Evolutionary conservation across 148 eudicot species (phyloP), one percentile per base, ranked within the genome.

Genomic region (Rhododendron simsii): DNA sequence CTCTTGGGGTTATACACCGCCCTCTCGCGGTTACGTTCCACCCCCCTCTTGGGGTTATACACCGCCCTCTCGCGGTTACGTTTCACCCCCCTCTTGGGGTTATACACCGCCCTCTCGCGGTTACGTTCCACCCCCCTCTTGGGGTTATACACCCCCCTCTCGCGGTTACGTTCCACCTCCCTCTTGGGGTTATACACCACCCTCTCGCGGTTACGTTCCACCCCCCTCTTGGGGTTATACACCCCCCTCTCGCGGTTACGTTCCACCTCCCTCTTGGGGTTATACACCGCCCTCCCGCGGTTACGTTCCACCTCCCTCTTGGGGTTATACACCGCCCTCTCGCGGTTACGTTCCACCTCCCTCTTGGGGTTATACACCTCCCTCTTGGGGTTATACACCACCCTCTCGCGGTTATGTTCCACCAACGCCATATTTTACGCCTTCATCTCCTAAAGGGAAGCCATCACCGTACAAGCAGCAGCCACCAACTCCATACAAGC

Each of bases 291-390:
- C 84, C 1, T 14, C 85, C 9, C 5, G 5, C 11, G 2, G 37
- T 3, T 7, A 65, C 14, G 4, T 57, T 12, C 57, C 85, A 3
- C n/a, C n/a, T n/a, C 48, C 48, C 5, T 71, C 12, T 67, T 35
- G 3, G 0, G 41, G 78, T 5, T 69, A 83, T 20, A 15, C n/a
- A 0, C 85, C 78, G 1, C 85, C 78, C 0, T 14, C 59, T 12
- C 13, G 1, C 0, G 23, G 28, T 0, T 33, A 33, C 33, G 1
- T n/a, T n/a, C n/a, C n/a, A n/a, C n/a, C n/a, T n/a, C n/a, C n/a
- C n/a, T n/a, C n/a, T n/a, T n/a, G n/a, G n/a, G n/a, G n/a, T n/a
- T n/a, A n/a, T n/a, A n/a, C n/a, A n/a, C n/a, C n/a, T n/a, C n/a
- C 83, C 2, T 16, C 83, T 51, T 4, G 11, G 7, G 9, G 37